phyloP scores from a whole-genome alignment of 1,284 basidiomycete species.

The Puccinia brachypodii region DNA sequence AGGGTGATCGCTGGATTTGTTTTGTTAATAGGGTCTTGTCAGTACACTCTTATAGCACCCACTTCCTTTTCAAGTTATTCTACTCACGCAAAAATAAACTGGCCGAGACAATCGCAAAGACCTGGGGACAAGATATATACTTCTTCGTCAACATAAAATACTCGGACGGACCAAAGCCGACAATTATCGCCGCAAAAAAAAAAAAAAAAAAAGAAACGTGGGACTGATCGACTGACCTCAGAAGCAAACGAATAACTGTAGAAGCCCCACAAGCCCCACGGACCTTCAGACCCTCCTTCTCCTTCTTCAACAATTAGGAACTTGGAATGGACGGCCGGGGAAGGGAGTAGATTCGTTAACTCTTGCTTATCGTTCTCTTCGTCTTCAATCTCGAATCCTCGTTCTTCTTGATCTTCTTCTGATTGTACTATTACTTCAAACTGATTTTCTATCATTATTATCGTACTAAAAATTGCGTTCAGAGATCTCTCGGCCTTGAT shows the following conservation, averaged over 20 bases:
- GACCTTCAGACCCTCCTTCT: background rate
- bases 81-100: slow-evolving; percentile 38
- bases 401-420: background rate
- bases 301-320: background rate
- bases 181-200: background rate
- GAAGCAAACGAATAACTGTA: slow-evolving; percentile 40
- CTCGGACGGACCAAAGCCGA: background rate
- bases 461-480: too few species aligned
- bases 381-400: background rate
- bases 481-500: too few species aligned
- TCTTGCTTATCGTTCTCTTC: slow-evolving; percentile 13
- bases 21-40: slow-evolving; percentile 74
- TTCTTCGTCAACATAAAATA: background rate
- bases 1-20: slow-evolving; percentile 77
- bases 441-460: background rate
- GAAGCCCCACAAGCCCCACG: slow-evolving; percentile 33
- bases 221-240: slow-evolving; percentile 40
- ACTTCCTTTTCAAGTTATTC: background rate
- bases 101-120: slow-evolving; percentile 34
- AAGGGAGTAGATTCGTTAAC: background rate
- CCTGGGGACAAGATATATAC: background rate
- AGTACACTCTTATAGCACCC: slow-evolving; percentile 63
- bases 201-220: too few species aligned
- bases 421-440: background rate
- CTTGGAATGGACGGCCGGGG: background rate